These are phyloP conservation scores for Knoxdaviesia capensis DNA, from an alignment of 2,329 filamentous ascomycete species.

Conservation along the genomic window DNA sequence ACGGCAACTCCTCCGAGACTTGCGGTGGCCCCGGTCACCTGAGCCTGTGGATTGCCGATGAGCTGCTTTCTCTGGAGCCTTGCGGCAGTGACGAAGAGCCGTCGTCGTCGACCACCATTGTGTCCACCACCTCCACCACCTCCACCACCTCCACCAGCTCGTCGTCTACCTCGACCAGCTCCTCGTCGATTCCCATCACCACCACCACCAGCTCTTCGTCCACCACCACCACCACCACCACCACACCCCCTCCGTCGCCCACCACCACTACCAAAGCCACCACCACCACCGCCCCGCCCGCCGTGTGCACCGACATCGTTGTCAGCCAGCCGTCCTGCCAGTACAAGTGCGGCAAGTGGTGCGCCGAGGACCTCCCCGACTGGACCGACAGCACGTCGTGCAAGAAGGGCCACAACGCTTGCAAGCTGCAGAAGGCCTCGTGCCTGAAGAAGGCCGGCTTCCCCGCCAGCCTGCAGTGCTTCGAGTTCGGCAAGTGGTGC, in stretches of 20 bases:
- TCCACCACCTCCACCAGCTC: slow-evolving; percentile 4
- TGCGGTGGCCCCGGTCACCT: slow-evolving; percentile 23
- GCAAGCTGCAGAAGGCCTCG: slow-evolving; percentile 23
- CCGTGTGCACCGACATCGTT: slow-evolving; percentile 26
- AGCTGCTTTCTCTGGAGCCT: slow-evolving; percentile 28
- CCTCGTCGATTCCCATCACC: slow-evolving; percentile 6
- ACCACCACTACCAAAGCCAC: slow-evolving; percentile 8
- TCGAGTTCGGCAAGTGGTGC: slow-evolving; percentile 30
- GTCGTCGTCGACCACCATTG: slow-evolving; percentile 5
- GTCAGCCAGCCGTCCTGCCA: slow-evolving; percentile 27
- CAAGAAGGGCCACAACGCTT: slow-evolving; percentile 19
- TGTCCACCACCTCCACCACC: slow-evolving; percentile 3
- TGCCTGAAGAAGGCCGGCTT: slow-evolving; percentile 32
- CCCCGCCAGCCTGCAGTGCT: slow-evolving; percentile 27
- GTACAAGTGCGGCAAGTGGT: slow-evolving; percentile 34
- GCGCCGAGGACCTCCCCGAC: slow-evolving; percentile 25
- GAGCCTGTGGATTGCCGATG: slow-evolving; percentile 24
- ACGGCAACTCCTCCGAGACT: slow-evolving; percentile 19
- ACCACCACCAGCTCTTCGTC: slow-evolving; percentile 5
- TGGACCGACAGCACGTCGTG: slow-evolving; percentile 23
- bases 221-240: slow-evolving; percentile 5
- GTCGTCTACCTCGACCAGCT: slow-evolving; percentile 3
- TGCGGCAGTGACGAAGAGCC: slow-evolving; percentile 17
- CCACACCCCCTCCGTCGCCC: slow-evolving; percentile 5
- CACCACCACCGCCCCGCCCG: slow-evolving; percentile 15